These are phyloP conservation scores for Yamadazyma friedrichii DNA, from an alignment of 1,139 yeast genomes.

Conservation along the genomic window DNA sequence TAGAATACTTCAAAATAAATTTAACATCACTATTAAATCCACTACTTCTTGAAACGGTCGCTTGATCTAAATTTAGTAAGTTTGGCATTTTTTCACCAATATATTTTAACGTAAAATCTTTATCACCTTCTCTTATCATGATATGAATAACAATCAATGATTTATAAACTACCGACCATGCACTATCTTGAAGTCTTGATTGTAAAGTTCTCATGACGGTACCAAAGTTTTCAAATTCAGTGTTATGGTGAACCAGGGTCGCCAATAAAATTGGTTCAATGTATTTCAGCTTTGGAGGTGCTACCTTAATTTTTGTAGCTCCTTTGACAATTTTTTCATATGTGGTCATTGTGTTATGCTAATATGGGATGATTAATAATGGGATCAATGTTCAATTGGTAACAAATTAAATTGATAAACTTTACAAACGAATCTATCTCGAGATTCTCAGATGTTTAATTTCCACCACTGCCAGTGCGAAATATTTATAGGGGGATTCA, in stretches of 20 bases:
- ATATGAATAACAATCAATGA: constrained; percentile 81
- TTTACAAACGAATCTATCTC: no score
- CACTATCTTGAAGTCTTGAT: constrained; percentile 64
- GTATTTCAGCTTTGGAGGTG: constrained; percentile 97
- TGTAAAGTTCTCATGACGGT: constrained; percentile 67
- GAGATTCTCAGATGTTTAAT: no score
- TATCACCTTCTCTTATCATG: constrained; percentile 90
- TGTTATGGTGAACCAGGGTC: constrained; percentile 47
- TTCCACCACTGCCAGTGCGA: no score
- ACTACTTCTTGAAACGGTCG: constrained; percentile 29
- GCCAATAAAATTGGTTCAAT: constrained; percentile 89
- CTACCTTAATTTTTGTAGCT: constrained; percentile 62
- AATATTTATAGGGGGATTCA: neutral
- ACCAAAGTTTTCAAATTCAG: constrained; percentile 56
- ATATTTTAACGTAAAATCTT: constrained; percentile 65
- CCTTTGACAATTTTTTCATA: constrained; percentile 49
- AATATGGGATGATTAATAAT: no score
- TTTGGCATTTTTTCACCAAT: constrained; percentile 54
- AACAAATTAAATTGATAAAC: no score
- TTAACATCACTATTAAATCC: constrained; percentile 53
- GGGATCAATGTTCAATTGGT: no score
- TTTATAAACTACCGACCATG: constrained; percentile 91
- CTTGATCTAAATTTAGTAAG: constrained; percentile 51
- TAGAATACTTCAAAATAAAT: constrained; percentile 65
- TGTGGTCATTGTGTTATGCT: constrained; percentile 35